These are phyloP conservation scores for Phytophthora vignae DNA, from an alignment of 352 stramenopile genomes.

Conservation along the genomic window DNA sequence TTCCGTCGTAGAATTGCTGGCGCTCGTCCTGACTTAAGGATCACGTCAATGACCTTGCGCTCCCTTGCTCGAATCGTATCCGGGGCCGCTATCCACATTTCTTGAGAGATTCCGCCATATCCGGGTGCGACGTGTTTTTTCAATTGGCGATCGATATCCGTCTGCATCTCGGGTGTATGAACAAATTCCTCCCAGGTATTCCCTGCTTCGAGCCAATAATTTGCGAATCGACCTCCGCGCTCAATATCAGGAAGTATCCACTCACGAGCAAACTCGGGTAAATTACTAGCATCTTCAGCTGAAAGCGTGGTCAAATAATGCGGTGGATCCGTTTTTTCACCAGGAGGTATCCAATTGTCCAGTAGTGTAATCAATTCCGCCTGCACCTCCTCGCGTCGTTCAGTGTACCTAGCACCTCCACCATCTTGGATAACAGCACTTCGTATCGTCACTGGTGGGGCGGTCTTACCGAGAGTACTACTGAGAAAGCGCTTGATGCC, in stretches of 20 bases:
- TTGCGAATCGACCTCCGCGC: neutral
- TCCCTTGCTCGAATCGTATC: neutral
- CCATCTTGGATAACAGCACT: too few relatives aligned
- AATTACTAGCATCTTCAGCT: neutral
- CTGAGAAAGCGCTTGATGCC: too few relatives aligned
- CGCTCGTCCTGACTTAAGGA: neutral
- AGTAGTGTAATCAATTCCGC: conserved; percentile 7
- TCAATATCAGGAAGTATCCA: neutral
- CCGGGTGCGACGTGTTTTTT: neutral
- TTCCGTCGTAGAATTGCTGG: neutral
- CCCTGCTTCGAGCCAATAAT: neutral
- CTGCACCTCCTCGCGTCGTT: too few relatives aligned
- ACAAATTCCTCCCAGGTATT: neutral
- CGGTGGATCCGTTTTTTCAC: neutral
- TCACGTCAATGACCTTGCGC: neutral
- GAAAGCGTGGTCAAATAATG: neutral
- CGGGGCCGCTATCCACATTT: neutral
- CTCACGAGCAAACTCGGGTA: neutral
- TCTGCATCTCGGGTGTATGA: neutral
- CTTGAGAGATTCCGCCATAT: neutral
- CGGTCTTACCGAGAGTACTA: too few relatives aligned
- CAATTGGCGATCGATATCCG: neutral
- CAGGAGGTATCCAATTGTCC: conserved; percentile 21
- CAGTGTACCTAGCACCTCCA: too few relatives aligned
- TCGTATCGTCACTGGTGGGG: too few relatives aligned